These are phyloP conservation scores for Aureoboletus auriporus DNA, from an alignment of 768 basidiomycete genomes.

Conservation along the genomic window DNA sequence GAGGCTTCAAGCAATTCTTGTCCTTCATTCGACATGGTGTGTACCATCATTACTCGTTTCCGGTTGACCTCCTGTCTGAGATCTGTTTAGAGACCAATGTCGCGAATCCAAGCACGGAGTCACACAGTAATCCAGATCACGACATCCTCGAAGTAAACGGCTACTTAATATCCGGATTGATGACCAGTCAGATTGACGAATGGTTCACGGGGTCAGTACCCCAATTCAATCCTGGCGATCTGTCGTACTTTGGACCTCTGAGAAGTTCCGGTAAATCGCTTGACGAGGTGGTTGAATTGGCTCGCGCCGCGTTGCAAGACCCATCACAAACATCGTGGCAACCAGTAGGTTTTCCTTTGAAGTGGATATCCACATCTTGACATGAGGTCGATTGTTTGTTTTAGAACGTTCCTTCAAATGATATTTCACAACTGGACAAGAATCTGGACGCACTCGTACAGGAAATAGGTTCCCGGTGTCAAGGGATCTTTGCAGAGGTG, in stretches of 20 bases:
- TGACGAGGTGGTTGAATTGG: slow-evolving; percentile 42
- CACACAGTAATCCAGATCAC: slow-evolving; percentile 45
- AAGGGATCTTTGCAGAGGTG: slow-evolving; percentile 57
- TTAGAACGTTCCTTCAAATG: slow-evolving; percentile 45
- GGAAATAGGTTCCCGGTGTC: slow-evolving; percentile 58
- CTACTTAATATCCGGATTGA: slow-evolving; percentile 70
- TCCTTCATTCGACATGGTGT: slow-evolving; percentile 73
- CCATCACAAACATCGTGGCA: slow-evolving; percentile 46
- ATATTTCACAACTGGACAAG: slow-evolving; percentile 57
- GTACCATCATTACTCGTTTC: slow-evolving; percentile 16
- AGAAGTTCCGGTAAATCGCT: slow-evolving; percentile 21
- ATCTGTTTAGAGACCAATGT: slow-evolving; percentile 42
- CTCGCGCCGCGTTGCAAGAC: slow-evolving; percentile 45
- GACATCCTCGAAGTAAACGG: slow-evolving; percentile 79
- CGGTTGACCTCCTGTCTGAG: slow-evolving; percentile 13
- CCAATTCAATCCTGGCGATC: slow-evolving; percentile 31
- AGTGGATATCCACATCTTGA: slow-evolving; percentile 22
- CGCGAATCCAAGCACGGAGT: slow-evolving; percentile 50
- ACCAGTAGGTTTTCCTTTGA: slow-evolving; percentile 41
- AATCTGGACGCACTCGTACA: slow-evolving; percentile 65
- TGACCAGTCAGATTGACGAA: slow-evolving; percentile 64
- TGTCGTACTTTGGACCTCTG: slow-evolving; percentile 21
- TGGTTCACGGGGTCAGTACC: slow-evolving; percentile 68
- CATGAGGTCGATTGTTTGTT: slow-evolving; percentile 28
- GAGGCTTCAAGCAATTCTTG: slow-evolving; percentile 75